Evolutionary conservation across 805 yeast genomes (phyloP).

Genomic region (Teunomyces stri): DNA sequence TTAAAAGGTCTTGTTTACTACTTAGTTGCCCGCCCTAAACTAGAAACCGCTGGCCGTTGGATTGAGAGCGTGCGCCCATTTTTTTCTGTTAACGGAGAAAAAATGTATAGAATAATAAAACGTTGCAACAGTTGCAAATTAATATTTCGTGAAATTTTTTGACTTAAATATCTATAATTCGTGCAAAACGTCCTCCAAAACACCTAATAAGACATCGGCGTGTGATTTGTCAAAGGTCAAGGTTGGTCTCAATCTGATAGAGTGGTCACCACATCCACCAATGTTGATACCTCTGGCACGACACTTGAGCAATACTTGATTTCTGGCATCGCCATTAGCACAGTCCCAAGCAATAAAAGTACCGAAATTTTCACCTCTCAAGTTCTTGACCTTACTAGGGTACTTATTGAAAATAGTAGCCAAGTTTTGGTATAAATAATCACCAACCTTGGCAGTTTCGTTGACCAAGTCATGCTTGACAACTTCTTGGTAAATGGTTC

Average conservation of each 20-base stretch:
- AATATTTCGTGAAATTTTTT: neutral
- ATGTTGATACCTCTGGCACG: conserved; percentile 58
- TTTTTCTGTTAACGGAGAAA: neutral
- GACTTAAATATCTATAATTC: neutral
- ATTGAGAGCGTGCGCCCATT: neutral
- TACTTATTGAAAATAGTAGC: conserved; percentile 35
- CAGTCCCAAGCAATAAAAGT: conserved; percentile 67
- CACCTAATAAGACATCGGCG: conserved; percentile 54
- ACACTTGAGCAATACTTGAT: conserved; percentile 42
- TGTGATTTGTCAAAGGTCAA: conserved; percentile 60
- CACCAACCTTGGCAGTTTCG: conserved; percentile 52
- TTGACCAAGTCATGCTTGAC: conserved; percentile 46
- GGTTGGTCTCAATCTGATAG: conserved; percentile 65
- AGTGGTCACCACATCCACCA: conserved; percentile 63
- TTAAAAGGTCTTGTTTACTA: neutral
- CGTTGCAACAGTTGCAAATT: neutral
- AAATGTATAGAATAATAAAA: neutral
- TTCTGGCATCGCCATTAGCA: conserved; percentile 42
- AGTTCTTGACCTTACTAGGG: conserved; percentile 43
- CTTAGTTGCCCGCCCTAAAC: neutral
- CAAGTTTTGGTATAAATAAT: conserved; percentile 48
- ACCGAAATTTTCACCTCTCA: conserved; percentile 64
- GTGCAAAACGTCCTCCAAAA: conserved; percentile 30
- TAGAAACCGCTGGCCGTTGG: neutral
- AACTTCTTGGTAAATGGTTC: conserved; percentile 56